Base-by-base conservation (phyloP, 2,329 filamentous ascomycete species). In the Microdochium trichocladiopsis region DNA sequence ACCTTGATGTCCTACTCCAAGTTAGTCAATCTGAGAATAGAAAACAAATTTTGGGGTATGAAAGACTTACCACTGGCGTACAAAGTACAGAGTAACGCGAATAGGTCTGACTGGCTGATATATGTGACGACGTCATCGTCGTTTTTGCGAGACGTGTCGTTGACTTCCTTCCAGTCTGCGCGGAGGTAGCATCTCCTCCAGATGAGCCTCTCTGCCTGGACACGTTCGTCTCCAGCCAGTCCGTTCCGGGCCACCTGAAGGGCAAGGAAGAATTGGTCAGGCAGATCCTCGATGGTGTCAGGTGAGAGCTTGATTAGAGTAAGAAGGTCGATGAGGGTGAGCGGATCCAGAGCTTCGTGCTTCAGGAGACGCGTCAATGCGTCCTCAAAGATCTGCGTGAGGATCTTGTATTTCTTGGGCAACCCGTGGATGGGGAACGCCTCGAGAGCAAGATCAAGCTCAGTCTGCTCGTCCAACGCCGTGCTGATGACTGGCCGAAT, bases 121-220 rank as follows among this genome's bases (percentile, higher is more conserved):
- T 80, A 73, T 25, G 79, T 75, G 51, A 84, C 74, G 25, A 90
- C 80, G 56, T 88, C 79, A 2, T 74, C 71, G 61, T 95, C 91
- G 52, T 83, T 82, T 64, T 88, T 87, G 54, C 86, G 76, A 48
- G 86, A 82, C 1, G 88, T 93, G 58, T 89, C 83, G 63, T 94
- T 93, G 63, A 95, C 80, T 53, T 74, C 76, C 24, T 79, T 74
- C 94, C 94, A 99, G 64, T 96, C 83, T 66, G 96, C 92, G 49
- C 85, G 83, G 58, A 93, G 79, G 62, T 88, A 88, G 55, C 90
- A 86, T 51, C 94, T 83, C 63, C 94, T 87, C 94, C 94, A 99
- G 56, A 97, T 88, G 37, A 83, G 71, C 16, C 74, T 71, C 65
- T 77, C 75, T 4, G 78, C 78, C 57, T 85, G 77, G 56, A 78